phyloP scores from a whole-genome alignment of 768 basidiomycete species.

The Gymnopilus dilepis region DNA sequence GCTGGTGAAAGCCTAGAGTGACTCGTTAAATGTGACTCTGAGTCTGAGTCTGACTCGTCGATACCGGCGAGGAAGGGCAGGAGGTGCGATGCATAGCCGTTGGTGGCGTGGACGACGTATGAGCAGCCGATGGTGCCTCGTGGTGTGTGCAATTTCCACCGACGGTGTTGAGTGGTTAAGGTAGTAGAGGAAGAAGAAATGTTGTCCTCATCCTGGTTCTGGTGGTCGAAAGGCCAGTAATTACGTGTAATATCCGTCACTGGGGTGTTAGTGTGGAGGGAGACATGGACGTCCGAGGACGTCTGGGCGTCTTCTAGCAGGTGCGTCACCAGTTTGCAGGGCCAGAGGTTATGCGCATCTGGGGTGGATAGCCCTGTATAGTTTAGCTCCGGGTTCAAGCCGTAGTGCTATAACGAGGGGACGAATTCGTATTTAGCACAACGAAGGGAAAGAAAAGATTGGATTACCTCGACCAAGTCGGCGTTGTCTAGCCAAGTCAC shows the following conservation, averaged over 20 bases:
- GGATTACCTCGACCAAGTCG: slow-evolving; percentile 52
- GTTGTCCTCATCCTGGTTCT: too few relatives aligned
- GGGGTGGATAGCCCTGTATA: slow-evolving; percentile 54
- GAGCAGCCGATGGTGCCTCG: slow-evolving; percentile 66
- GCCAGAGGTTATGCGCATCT: slow-evolving; percentile 75
- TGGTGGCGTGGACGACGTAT: slow-evolving; percentile 85
- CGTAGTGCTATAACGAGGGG: slow-evolving; percentile 24
- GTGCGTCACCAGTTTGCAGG: slow-evolving; percentile 78
- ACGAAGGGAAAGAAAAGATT: not conserved
- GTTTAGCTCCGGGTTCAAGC: slow-evolving; percentile 45
- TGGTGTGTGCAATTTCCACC: slow-evolving; percentile 65
- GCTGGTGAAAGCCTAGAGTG: too few relatives aligned
- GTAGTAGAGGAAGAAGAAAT: too few relatives aligned
- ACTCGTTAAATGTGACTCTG: not conserved
- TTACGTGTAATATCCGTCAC: slow-evolving; percentile 51
- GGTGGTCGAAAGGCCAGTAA: not conserved
- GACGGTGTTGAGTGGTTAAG: slow-evolving; percentile 25
- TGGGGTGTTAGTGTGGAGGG: slow-evolving; percentile 76
- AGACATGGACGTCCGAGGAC: slow-evolving; percentile 42
- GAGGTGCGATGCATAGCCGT: slow-evolving; percentile 80
- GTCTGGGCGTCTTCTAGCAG: slow-evolving; percentile 53
- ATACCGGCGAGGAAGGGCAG: slow-evolving; percentile 69
- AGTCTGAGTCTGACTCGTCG: not conserved
- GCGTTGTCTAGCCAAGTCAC: slow-evolving; percentile 53
- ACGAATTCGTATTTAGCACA: not conserved